Evolutionary conservation across 257 asterid species (phyloP).

Genomic region (Schizonepeta tenuifolia): DNA sequence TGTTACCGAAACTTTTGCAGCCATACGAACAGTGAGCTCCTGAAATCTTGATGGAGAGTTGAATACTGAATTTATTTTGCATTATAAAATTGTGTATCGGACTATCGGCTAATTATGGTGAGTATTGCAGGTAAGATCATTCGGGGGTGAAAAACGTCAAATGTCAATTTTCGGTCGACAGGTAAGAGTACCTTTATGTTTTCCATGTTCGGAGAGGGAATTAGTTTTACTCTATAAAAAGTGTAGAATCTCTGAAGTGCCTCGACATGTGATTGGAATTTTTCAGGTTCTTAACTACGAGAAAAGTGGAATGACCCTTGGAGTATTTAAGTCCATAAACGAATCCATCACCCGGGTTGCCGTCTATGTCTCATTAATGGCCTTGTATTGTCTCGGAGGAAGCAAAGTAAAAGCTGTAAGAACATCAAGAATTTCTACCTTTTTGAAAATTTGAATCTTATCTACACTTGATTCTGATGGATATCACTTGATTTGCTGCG

Average conservation of each 20-base stretch:
- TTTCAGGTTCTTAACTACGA: constrained; percentile 79
- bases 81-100: constrained; percentile 23
- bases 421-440: constrained; percentile 35
- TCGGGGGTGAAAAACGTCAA: constrained; percentile 95
- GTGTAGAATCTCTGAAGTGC: constrained; percentile 24
- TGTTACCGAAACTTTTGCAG: constrained; percentile 81
- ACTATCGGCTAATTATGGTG: constrained; percentile 25
- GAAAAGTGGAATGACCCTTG: constrained; percentile 83
- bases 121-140: constrained; percentile 83
- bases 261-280: constrained; percentile 33
- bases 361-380: constrained; percentile 85
- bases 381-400: constrained; percentile 95
- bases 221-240: background rate
- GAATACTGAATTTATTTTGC: background rate
- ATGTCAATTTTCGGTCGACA: constrained; percentile 81
- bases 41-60: constrained; percentile 17
- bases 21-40: constrained; percentile 89
- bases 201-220: constrained; percentile 10
- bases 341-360: constrained; percentile 96
- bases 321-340: constrained; percentile 80
- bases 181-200: constrained; percentile 43
- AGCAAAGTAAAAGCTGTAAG: constrained; percentile 98
- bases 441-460: background rate
- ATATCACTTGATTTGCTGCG: constrained; percentile 30
- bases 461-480: constrained; percentile 17